Percentiles rank a stretch among this genome's conserved stretches.
phyloP scores from a whole-genome alignment of 257 asterid genomes.

The Nicotiana paniculata region DNA sequence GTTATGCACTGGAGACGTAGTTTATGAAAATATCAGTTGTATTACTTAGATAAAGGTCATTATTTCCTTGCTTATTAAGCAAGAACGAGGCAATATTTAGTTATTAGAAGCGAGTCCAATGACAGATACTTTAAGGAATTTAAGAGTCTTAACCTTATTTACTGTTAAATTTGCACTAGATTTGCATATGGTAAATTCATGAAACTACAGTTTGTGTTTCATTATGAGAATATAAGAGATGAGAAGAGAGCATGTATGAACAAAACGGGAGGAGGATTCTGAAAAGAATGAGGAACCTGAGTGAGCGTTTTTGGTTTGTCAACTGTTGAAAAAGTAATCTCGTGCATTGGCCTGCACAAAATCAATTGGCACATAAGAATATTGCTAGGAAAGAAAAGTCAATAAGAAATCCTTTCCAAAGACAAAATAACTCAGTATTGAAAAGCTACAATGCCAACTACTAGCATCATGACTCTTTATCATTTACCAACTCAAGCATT shows the following conservation, averaged over 20 bases:
- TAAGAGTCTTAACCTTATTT: neutral
- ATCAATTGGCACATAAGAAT: neutral
- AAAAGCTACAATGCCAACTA: neutral
- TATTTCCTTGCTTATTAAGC: neutral
- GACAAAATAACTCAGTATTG: neutral
- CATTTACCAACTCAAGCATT: neutral
- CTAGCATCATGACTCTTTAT: neutral
- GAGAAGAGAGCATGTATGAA: neutral
- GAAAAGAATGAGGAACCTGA: conserved; percentile 27
- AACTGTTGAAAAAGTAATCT: conserved; percentile 41
- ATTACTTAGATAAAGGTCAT: neutral
- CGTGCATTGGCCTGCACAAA: conserved; percentile 48
- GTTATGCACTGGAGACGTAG: neutral
- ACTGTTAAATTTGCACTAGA: neutral
- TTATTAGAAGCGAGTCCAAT: neutral
- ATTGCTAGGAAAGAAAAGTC: neutral
- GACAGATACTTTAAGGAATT: neutral
- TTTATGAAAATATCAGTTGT: neutral
- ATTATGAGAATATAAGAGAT: neutral
- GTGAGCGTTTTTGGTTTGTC: conserved; percentile 48
- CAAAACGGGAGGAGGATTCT: neutral
- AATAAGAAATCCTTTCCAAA: neutral
- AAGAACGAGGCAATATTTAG: neutral
- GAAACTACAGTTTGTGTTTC: neutral
- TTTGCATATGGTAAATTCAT: neutral